Evolutionary conservation across 1,284 basidiomycete genomes (phyloP), one percentile per base, ranked within the genome.

Genomic region (Moesziomyces parantarcticus): DNA sequence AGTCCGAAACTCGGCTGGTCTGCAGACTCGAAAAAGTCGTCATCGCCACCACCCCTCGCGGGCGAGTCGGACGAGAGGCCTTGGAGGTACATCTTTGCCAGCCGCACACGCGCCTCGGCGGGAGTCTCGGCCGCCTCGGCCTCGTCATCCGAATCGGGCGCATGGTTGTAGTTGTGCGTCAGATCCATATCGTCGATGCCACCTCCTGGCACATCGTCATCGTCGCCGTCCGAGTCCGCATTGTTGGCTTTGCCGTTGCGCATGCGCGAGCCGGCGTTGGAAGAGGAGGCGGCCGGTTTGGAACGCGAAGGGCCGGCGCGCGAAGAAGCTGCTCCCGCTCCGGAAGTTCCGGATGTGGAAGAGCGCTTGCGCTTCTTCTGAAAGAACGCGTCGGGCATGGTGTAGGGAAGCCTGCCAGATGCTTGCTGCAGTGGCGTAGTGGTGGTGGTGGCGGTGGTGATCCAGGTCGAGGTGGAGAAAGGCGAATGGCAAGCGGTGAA

Each of bases 31-130:
- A 76, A 67, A 22, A 72, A 75, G 51, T 58, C 76, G 60, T 76
- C 72, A 2, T 57, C 61, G 1, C 49, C 55, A 9, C 36, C 62
- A 18, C 46, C 46, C 10, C 26, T 32, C 3, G 16, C 29, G 13
- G 40, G 21, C 25, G 50, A 5, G 18, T 39, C 5, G 26, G 62
- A 57, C 1, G 65, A 61, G 18, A 98, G 89, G 60, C 88, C 91
- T 61, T 94, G 90, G 46, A 99, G 86, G 84, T 99, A 98, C 71
- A 95, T 85, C 83, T 93, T 91, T 4, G 96, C 95, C 25, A 99
- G 86, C 60, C 97, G 86, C 13, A 99, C 87, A 60, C 96, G 86
- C 85, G 99, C 98, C 87, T 96, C 91, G 0, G 94, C 94, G 0
- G 94, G 93, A 1, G 95, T 98, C 86, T 99, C 85, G 34, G 61